Conservation (phyloP, 2,329 filamentous ascomycete species). For the Aureobasidium sp. region DNA sequence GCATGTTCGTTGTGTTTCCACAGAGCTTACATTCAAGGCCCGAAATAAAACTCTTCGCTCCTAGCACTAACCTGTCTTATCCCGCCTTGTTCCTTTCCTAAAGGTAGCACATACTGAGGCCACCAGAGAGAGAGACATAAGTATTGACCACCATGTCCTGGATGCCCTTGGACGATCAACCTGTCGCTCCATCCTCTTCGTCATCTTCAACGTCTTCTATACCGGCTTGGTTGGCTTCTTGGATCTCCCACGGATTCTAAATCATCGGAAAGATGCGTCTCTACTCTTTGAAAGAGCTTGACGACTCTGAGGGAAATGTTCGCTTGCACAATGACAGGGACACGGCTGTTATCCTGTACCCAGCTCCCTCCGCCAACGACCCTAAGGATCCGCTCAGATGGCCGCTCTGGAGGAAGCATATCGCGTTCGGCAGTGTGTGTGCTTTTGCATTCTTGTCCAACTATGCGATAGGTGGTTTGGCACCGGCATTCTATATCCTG, state of each 20-base stretch:
- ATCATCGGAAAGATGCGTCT: conserved; percentile 26
- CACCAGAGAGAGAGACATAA: neutral
- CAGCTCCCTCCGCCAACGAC: conserved; percentile 40
- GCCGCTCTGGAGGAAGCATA: conserved; percentile 41
- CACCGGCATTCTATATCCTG: conserved; percentile 39
- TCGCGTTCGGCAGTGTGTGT: conserved; percentile 39
- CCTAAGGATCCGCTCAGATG: conserved; percentile 45
- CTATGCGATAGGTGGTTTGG: conserved; percentile 40
- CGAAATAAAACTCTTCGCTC: neutral
- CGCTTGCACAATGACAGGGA: conserved; percentile 25
- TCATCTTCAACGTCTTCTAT: neutral
- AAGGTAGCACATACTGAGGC: neutral
- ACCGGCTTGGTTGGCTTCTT: conserved; percentile 20
- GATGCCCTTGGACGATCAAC: neutral
- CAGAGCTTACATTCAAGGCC: neutral
- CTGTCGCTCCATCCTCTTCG: neutral
- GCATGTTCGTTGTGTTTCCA: conserved; percentile 1
- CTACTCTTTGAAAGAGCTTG: conserved; percentile 30
- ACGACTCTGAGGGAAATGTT: conserved; percentile 35
- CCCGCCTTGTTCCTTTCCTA: neutral
- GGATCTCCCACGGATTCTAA: conserved; percentile 20
- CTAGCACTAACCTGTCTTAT: neutral
- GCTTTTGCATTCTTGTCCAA: conserved; percentile 44
- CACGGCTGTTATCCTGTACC: conserved; percentile 38
- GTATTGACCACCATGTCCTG: neutral